Evolutionary conservation across 2,329 filamentous ascomycete genomes (phyloP).

Genomic region (Trichoderma koningii): DNA sequence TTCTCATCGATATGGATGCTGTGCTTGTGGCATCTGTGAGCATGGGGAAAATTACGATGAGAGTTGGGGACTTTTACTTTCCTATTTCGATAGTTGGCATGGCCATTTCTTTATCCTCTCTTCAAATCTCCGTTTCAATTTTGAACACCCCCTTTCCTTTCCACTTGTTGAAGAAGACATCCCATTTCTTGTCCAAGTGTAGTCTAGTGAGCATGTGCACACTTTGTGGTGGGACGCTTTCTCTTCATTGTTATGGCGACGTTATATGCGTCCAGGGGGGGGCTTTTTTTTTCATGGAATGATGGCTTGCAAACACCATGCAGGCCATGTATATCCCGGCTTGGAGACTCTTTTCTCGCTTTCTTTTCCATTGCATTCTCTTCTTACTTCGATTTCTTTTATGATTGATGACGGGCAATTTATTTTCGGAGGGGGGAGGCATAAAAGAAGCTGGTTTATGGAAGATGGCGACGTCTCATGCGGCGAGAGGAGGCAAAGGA

Average conservation of each 20-base stretch:
- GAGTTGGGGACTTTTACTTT: too few relatives aligned
- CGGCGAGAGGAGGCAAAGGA: neutral
- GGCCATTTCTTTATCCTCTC: neutral
- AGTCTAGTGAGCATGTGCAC: neutral
- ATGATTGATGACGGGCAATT: constrained; percentile 28
- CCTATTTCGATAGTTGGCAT: neutral
- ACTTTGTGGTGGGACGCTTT: neutral
- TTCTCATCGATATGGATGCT: neutral
- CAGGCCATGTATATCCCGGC: constrained; percentile 11
- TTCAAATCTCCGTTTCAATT: neutral
- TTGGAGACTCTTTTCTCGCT: constrained; percentile 14
- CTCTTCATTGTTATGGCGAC: neutral
- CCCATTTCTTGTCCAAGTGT: neutral
- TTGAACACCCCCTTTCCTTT: neutral
- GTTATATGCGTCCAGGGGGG: constrained; percentile 6
- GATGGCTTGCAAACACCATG: constrained; percentile 5
- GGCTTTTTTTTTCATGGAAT: constrained; percentile 10
- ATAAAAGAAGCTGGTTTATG: neutral
- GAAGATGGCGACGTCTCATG: constrained; percentile 22
- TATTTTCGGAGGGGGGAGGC: neutral
- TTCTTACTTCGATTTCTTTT: constrained; percentile 2
- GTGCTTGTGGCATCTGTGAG: neutral
- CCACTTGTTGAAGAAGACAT: neutral
- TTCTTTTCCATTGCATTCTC: neutral
- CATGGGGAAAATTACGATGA: too few relatives aligned